Evolutionary conservation across 2,329 filamentous ascomycete species (phyloP).

Genomic region (Tympanopsis confertula): DNA sequence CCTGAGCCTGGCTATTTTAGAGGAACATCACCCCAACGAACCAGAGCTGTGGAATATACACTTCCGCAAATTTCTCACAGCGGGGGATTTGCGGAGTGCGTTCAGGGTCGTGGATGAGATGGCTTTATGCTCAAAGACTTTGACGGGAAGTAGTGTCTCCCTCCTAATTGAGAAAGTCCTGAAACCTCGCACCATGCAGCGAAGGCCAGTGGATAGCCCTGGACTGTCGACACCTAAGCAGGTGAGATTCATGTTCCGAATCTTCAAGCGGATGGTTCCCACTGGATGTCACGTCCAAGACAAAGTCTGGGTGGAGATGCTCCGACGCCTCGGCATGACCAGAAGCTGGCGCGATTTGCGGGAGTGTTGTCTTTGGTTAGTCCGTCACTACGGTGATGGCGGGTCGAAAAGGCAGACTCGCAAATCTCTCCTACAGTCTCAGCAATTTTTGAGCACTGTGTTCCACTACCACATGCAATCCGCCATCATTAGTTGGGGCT

Average conservation of each 20-base stretch:
- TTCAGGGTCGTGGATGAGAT: background rate
- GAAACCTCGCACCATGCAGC: background rate
- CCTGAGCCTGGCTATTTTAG: background rate
- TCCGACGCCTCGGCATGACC: constrained; percentile 44
- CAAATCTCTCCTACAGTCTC: background rate
- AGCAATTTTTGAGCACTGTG: constrained; percentile 13
- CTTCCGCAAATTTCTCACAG: background rate
- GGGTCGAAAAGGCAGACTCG: constrained; percentile 5
- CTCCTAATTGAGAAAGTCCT: background rate
- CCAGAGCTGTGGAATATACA: background rate
- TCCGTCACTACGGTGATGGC: constrained; percentile 10
- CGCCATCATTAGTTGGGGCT: constrained; percentile 30
- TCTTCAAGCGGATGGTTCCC: background rate
- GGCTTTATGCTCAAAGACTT: background rate
- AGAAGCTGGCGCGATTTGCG: constrained; percentile 33
- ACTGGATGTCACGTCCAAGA: constrained; percentile 21
- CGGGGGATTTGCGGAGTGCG: background rate
- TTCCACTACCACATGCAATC: constrained; percentile 25
- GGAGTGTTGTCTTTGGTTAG: constrained; percentile 34
- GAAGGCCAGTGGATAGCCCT: background rate
- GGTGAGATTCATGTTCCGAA: background rate
- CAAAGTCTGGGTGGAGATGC: constrained; percentile 36
- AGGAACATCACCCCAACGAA: background rate
- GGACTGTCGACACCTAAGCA: background rate
- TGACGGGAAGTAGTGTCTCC: background rate